Base-by-base conservation (phyloP, 2,329 filamentous ascomycete species). In the Escovopsis weberi region DNA sequence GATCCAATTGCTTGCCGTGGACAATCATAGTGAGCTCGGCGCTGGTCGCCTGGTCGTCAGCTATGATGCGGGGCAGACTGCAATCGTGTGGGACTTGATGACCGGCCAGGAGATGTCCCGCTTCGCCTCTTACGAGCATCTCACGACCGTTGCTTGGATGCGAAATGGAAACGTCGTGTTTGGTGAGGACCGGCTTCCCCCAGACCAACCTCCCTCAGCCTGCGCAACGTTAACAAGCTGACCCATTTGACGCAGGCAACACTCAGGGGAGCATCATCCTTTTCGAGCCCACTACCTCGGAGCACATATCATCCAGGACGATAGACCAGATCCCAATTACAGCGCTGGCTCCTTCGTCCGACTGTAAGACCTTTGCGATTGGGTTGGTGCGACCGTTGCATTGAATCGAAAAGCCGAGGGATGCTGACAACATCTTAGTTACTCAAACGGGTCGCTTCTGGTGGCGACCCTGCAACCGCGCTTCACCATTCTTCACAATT, bases 31-130 rank as follows among this genome's bases (percentile, higher is more conserved):
- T 60, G 88, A 95, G 51, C 68, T 78, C 47, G 88, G 88, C 3
- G 80, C 82, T 1, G 91, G 89, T 26, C 74, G 88, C 48, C 65
- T 94, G 46, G 87, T 94, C 2, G 85, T 94, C 47, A 96, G 87
- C 65, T 95, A 94, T 55, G 91, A 98, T 68, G 75, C 76, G 15
- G 82, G 85, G 33, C 85, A 89, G 60, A 94, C 85, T 1, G 86
- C 88, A 4, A 94, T 96, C 56, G 85, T 96, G 7, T 98, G 91
- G 91, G 89, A 98, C 63, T 71, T 95, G 47, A 78, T 93, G 65
- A 93, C 86, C 0, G 91, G 91, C 39, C 80, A 87, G 46, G 87
- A 95, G 61, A 74, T 95, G 45, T 80, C 89, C 34, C 76, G 88
- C n/a, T 96, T 96, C 65, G 80, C 82, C 23, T 91, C 88, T 0